A percentile compares a stretch with the other conserved stretches of the same genome.
phyloP scores from a whole-genome alignment of 805 yeast genomes.

The Monosporozyma servazzii region DNA sequence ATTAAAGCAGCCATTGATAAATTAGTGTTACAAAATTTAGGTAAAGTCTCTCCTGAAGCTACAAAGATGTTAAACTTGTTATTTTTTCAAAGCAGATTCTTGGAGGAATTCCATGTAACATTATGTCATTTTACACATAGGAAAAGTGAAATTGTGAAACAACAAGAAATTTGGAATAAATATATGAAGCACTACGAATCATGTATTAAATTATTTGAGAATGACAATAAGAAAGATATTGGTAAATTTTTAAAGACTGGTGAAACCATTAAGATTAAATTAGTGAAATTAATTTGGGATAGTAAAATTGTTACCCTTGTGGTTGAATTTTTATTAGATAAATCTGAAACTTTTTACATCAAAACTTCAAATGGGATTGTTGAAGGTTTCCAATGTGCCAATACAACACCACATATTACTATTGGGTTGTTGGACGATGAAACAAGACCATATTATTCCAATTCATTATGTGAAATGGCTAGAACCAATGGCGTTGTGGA shows the following conservation, averaged over 20 bases:
- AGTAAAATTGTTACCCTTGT: conserved; percentile 44
- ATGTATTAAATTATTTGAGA: conserved; percentile 3
- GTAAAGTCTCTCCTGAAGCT: neutral
- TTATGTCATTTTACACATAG: conserved; percentile 40
- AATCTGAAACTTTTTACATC: conserved; percentile 6
- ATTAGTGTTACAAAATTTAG: neutral
- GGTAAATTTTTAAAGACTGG: conserved; percentile 8
- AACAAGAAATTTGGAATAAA: conserved; percentile 23
- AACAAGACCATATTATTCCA: conserved; percentile 46
- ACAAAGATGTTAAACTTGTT: conserved; percentile 1
- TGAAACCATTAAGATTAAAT: conserved; percentile 32
- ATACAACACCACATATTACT: conserved; percentile 59
- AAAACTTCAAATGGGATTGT: conserved; percentile 8
- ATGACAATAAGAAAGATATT: conserved; percentile 2
- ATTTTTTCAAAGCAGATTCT: conserved; percentile 32
- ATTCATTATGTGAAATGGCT: conserved; percentile 27
- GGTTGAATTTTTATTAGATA: conserved; percentile 29
- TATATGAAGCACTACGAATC: conserved; percentile 18
- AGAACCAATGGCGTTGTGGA: conserved; percentile 2
- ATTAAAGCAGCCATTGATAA: conserved; percentile 4
- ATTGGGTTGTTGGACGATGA: conserved; percentile 46
- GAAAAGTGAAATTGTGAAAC: conserved; percentile 22
- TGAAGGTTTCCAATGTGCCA: conserved; percentile 28
- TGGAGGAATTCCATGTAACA: conserved; percentile 57
- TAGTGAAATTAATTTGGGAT: conserved; percentile 43